These are phyloP conservation scores for Withania somnifera DNA, from an alignment of 305 asterid genomes.

Conservation along the genomic window DNA sequence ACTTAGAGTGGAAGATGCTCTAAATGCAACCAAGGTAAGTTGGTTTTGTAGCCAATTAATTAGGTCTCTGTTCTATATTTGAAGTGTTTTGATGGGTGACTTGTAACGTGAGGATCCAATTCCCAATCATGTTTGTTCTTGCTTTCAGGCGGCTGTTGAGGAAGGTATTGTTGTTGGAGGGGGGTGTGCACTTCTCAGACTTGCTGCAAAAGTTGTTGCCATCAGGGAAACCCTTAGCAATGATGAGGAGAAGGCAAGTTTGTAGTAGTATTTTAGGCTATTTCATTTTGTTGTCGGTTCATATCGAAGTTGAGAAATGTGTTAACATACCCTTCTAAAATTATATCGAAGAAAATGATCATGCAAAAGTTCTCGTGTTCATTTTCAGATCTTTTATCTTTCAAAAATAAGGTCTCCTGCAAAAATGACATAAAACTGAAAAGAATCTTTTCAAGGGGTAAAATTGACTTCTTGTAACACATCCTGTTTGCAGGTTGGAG, in stretches of 20 bases:
- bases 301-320: not conserved
- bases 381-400: not conserved
- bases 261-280: not conserved
- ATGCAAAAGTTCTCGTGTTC: not conserved
- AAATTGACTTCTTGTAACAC: not conserved
- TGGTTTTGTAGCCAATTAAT: not conserved
- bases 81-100: not conserved
- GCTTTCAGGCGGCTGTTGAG: constrained; percentile 89
- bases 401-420: not conserved
- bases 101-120: not conserved
- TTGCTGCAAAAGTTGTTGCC: constrained; percentile 84
- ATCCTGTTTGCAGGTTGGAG: constrained; percentile 61
- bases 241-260: constrained; percentile 76
- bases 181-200: constrained; percentile 87
- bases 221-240: constrained; percentile 69
- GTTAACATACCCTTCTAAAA: not conserved
- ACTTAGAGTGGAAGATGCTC: constrained; percentile 49
- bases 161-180: constrained; percentile 99
- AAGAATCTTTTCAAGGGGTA: not conserved
- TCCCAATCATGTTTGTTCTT: not conserved
- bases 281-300: not conserved
- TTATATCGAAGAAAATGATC: not conserved
- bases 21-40: constrained; percentile 41
- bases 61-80: not conserved
- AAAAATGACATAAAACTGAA: not conserved